Evolutionary conservation across 2,329 filamentous ascomycete species (phyloP).

Genomic region (Talaromyces islandicus): DNA sequence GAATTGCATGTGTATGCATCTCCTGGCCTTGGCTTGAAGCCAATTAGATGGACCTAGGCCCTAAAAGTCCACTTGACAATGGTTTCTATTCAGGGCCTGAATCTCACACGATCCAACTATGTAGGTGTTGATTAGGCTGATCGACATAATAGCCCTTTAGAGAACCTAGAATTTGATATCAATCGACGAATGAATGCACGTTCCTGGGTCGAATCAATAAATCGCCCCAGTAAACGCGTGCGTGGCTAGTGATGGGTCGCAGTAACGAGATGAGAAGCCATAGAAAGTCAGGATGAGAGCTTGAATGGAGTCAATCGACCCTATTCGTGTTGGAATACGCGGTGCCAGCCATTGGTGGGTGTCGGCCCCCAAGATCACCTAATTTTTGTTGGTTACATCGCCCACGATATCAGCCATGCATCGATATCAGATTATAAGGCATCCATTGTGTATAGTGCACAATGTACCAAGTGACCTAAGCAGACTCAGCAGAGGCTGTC

Average conservation of each 20-base stretch:
- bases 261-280: background rate
- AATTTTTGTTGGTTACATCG: background rate
- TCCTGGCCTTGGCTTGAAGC: background rate
- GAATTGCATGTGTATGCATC: background rate
- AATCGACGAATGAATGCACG: background rate
- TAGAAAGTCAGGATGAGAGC: background rate
- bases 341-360: background rate
- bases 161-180: background rate
- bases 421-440: background rate
- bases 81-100: background rate
- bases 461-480: background rate
- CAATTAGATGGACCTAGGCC: background rate
- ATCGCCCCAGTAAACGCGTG: no score
- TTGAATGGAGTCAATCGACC: background rate
- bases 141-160: background rate
- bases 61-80: background rate
- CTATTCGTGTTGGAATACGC: background rate
- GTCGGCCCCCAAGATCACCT: background rate
- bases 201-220: background rate
- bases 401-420: background rate
- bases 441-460: background rate
- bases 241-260: background rate
- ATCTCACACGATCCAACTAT: background rate
- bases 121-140: background rate
- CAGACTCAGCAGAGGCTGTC: background rate